These are phyloP conservation scores for Ceratocystis diversiconidia DNA, from an alignment of 2,329 filamentous ascomycete species.

Conservation along the genomic window DNA sequence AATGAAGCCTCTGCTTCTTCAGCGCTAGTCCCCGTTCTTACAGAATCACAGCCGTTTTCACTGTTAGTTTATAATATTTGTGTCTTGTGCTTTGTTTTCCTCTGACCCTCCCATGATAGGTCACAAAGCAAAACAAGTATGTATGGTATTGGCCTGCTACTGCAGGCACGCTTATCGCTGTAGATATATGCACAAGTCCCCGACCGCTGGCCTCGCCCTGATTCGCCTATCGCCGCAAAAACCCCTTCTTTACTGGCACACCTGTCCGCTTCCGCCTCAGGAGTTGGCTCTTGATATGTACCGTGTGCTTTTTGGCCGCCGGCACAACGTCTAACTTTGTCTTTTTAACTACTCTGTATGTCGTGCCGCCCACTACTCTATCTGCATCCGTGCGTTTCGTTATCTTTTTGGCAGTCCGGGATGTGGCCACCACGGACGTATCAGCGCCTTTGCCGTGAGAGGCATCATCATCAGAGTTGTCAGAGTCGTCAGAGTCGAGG, in stretches of 20 bases:
- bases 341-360: constrained; percentile 36
- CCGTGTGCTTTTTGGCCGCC: constrained; percentile 31
- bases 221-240: constrained; percentile 23
- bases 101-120: no score
- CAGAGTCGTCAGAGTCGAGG: constrained; percentile 36
- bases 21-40: no score
- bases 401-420: not conserved
- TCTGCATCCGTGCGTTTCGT: constrained; percentile 30
- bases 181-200: not conserved
- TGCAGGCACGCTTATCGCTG: no score
- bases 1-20: no score
- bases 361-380: constrained; percentile 37
- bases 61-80: no score
- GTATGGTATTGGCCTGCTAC: no score
- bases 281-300: constrained; percentile 31
- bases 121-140: no score
- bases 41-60: no score
- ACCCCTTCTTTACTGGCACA: constrained; percentile 32
- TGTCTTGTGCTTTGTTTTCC: no score
- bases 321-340: constrained; percentile 37
- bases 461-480: constrained; percentile 23
- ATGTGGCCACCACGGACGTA: constrained; percentile 24
- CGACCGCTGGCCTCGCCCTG: not conserved
- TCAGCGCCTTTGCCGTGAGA: constrained; percentile 19
- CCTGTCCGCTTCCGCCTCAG: constrained; percentile 31